These are phyloP conservation scores for Populus tremula DNA, from an alignment of 345 rosid species.

Conservation along the genomic window DNA sequence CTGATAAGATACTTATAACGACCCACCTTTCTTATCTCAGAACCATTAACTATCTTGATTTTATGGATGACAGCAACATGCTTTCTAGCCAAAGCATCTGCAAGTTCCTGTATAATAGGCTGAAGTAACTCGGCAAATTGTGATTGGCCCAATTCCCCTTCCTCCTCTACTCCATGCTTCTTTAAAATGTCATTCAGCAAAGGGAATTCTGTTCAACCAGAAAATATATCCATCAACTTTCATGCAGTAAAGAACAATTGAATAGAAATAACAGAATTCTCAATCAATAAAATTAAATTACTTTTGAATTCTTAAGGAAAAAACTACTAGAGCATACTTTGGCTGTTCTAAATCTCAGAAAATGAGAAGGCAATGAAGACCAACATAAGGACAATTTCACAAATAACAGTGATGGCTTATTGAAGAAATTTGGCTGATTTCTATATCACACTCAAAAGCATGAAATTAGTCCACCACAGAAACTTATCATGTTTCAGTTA, in stretches of 20 bases:
- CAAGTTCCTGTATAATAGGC: constrained; percentile 67
- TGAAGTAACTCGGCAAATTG: constrained; percentile 83
- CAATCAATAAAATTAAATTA: not conserved
- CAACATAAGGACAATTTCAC: not conserved
- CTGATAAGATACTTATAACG: not conserved
- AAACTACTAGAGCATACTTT: not conserved
- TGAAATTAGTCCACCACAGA: not conserved
- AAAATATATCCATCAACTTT: constrained; percentile 1
- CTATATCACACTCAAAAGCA: not conserved
- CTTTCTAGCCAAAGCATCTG: constrained; percentile 54
- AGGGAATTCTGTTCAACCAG: constrained; percentile 56
- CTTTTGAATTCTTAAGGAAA: not conserved
- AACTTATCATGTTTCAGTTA: not conserved
- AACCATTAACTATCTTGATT: constrained; percentile 57
- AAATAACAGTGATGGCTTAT: not conserved
- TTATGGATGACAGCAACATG: constrained; percentile 47
- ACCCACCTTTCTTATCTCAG: constrained; percentile 61
- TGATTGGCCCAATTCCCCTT: constrained; percentile 75
- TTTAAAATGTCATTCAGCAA: constrained; percentile 60
- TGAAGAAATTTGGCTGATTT: not conserved
- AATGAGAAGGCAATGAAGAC: not conserved
- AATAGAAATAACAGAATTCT: not conserved
- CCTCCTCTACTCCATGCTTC: constrained; percentile 72
- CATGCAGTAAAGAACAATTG: not conserved
- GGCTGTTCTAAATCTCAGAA: not conserved